A percentile compares a stretch with the other conserved stretches of the same genome.
Evolutionary conservation across 2,329 filamentous ascomycete genomes (phyloP).

Genomic region (Phialemonium atrogriseum): DNA sequence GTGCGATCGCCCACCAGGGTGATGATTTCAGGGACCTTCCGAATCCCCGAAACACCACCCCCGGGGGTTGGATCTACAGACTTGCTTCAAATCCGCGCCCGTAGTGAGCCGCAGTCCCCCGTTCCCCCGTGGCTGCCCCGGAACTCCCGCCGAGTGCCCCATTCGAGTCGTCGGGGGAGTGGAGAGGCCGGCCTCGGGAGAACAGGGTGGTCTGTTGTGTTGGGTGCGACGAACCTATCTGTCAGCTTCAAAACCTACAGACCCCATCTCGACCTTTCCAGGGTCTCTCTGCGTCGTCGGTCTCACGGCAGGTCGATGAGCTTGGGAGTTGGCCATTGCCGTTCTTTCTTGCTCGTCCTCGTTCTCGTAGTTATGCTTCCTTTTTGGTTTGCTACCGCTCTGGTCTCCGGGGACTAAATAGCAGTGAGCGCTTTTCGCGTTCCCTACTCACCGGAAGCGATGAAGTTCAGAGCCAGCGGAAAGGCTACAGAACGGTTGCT

Average conservation of each 20-base stretch:
- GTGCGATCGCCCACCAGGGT: slow-evolving; percentile 35
- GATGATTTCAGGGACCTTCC: slow-evolving; percentile 1
- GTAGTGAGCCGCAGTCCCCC: slow-evolving; percentile 65
- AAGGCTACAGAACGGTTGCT: slow-evolving; percentile 46
- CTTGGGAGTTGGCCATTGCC: neutral
- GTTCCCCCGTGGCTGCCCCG: no score
- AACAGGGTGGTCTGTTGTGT: no score
- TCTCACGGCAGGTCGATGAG: no score
- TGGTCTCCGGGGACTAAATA: slow-evolving; percentile 31
- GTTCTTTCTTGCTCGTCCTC: neutral
- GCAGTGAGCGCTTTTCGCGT: slow-evolving; percentile 19
- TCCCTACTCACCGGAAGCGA: slow-evolving; percentile 78
- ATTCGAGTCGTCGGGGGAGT: no score
- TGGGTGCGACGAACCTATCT: no score
- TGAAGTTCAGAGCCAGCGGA: slow-evolving; percentile 79
- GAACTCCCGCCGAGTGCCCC: no score
- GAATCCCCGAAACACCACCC: slow-evolving; percentile 5
- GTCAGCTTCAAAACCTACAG: no score
- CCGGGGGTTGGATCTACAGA: slow-evolving; percentile 45
- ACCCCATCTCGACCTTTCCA: no score
- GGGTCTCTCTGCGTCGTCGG: no score
- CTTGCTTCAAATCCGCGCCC: slow-evolving; percentile 61
- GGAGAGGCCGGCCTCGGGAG: no score
- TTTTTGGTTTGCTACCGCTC: slow-evolving; percentile 51
- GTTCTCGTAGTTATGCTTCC: slow-evolving; percentile 12